Conservation (phyloP, 1,139 yeast genomes). For the Oligophagozyma castellii region DNA sequence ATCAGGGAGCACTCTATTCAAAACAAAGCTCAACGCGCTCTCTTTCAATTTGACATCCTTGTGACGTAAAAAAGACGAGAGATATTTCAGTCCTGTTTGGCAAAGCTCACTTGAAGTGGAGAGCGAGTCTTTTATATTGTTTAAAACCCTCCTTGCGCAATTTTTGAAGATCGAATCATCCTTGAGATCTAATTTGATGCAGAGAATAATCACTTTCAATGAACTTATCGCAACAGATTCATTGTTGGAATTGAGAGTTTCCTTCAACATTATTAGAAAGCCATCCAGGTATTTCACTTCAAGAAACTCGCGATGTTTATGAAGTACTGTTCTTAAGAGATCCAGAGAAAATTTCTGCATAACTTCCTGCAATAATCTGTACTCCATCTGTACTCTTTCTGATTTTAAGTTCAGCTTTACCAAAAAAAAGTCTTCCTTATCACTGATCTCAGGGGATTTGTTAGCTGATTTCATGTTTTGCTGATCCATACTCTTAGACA, state of each 20-base stretch:
- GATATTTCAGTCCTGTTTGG: constrained; percentile 63
- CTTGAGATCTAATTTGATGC: constrained; percentile 51
- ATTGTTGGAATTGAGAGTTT: constrained; percentile 46
- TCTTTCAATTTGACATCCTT: constrained; percentile 57
- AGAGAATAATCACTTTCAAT: constrained; percentile 46
- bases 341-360: constrained; percentile 73
- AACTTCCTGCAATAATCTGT: constrained; percentile 38
- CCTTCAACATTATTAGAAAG: constrained; percentile 60
- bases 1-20: constrained; percentile 74
- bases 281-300: constrained; percentile 51
- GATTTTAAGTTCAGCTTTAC: constrained; percentile 53
- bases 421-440: constrained; percentile 46
- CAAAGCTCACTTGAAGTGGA: constrained; percentile 70
- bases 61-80: constrained; percentile 61
- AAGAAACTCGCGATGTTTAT: constrained; percentile 44
- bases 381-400: constrained; percentile 38
- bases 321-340: constrained; percentile 55
- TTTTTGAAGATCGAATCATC: constrained; percentile 41
- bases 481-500: constrained; percentile 37
- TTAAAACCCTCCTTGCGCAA: constrained; percentile 51
- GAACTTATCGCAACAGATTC: constrained; percentile 66
- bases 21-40: constrained; percentile 57
- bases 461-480: constrained; percentile 6
- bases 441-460: constrained; percentile 17
- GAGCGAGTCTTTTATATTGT: constrained; percentile 61